These are phyloP conservation scores for Penicillium steckii DNA, from an alignment of 495 filamentous ascomycete species.

Conservation along the genomic window DNA sequence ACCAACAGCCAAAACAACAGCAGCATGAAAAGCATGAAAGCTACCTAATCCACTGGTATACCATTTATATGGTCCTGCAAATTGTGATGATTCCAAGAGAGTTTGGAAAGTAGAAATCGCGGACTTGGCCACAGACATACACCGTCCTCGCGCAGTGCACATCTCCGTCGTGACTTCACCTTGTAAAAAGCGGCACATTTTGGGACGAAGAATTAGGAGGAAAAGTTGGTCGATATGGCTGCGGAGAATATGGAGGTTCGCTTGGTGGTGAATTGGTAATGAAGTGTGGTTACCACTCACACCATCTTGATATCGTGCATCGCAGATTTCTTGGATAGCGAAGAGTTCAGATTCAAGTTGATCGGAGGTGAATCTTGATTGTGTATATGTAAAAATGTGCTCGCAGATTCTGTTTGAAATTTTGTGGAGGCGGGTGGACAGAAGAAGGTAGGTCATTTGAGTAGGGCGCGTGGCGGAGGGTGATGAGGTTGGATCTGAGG, in stretches of 20 bases:
- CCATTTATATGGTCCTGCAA: constrained; percentile 43
- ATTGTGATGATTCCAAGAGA: constrained; percentile 33
- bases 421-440: constrained; percentile 41
- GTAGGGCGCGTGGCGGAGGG: constrained; percentile 35
- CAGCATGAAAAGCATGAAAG: constrained; percentile 42
- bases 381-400: constrained; percentile 34
- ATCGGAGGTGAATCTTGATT: constrained; percentile 23
- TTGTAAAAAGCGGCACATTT: constrained; percentile 39
- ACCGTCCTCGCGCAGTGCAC: constrained; percentile 37
- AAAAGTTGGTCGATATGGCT: constrained; percentile 47
- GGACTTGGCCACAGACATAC: constrained; percentile 41
- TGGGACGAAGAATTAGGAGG: constrained; percentile 45
- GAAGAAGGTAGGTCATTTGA: constrained; percentile 49
- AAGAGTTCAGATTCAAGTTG: constrained; percentile 42
- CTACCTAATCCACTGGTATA: constrained; percentile 45
- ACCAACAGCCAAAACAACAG: constrained; percentile 31
- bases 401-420: constrained; percentile 44
- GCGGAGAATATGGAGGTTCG: constrained; percentile 47
- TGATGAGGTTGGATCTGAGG: constrained; percentile 15
- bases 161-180: constrained; percentile 43
- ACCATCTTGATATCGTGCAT: constrained; percentile 32
- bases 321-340: constrained; percentile 36
- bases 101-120: constrained; percentile 41
- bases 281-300: constrained; percentile 27
- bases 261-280: constrained; percentile 37